Conservation (phyloP, 78 protist species). For the Anaeramoeba flamelloides region DNA sequence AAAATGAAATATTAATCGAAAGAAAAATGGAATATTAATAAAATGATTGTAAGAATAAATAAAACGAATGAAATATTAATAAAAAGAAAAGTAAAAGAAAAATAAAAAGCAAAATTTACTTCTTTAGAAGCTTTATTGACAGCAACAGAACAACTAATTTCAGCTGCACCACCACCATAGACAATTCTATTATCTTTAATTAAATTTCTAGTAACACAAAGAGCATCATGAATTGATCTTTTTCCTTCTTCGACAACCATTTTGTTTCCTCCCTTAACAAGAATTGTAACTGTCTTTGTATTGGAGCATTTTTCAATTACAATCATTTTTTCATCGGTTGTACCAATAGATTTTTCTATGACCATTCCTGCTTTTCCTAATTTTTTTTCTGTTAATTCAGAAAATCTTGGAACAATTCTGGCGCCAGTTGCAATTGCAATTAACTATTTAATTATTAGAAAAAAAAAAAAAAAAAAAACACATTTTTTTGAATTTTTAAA, state of each 20-base stretch:
- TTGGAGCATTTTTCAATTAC: slow-evolving; percentile 90
- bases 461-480: no score
- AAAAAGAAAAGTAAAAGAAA: no score
- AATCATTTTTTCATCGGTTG: slow-evolving; percentile 81
- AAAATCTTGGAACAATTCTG: slow-evolving; percentile 96
- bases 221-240: slow-evolving; percentile 95
- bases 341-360: slow-evolving; percentile 85
- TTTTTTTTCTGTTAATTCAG: slow-evolving; percentile 84
- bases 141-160: slow-evolving; percentile 74
- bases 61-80: no score
- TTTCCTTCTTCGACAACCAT: slow-evolving; percentile 96
- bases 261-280: slow-evolving; percentile 95
- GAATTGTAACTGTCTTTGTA: slow-evolving; percentile 90
- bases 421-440: slow-evolving; percentile 99
- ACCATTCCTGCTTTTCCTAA: slow-evolving; percentile 87
- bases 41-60: no score
- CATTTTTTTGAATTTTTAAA: no score
- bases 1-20: no score
- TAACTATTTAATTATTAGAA: no score
- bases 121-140: slow-evolving; percentile 62
- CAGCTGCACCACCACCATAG: slow-evolving; percentile 69
- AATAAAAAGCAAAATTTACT: background rate
- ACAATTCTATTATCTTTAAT: slow-evolving; percentile 72
- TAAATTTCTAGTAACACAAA: slow-evolving; percentile 94
- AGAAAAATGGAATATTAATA: no score